Base-by-base conservation (phyloP, 345 rosid genomes). In the Hibiscus trionum region DNA sequence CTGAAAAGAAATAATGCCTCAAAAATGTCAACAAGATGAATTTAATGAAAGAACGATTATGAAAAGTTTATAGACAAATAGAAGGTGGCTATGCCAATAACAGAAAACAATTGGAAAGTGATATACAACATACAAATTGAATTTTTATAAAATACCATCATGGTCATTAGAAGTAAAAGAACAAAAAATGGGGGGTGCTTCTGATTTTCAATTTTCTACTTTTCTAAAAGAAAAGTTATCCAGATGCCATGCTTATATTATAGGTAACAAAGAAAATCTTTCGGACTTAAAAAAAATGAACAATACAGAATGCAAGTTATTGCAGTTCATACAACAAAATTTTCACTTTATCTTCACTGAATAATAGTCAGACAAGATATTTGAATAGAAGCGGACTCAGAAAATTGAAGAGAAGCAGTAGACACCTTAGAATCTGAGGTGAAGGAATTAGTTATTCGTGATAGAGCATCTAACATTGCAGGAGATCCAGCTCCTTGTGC, bases 401-500 rank as follows among this genome's bases (percentile, higher is more conserved):
- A 93, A 26, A 58, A 11, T 11, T 6, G 1, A 60, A 44, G 66
- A 39, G 4, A 39, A 21, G 46, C 24, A 72, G 70, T 73, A 31
- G 72, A 37, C 65, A 90, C 99, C 92, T 88, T 87, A 53, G 91
- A 70, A 85, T 87, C 90, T 69, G 91, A 75, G 78, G 80, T 75
- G 78, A 95, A 92, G 78, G 90, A 81, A 74, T 82, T 77, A 19
- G 98, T 92, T 80, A 90, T 87, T 68, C 88, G 88, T 76, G 98
- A 88, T 69, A 95, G 74, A 75, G 98, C 96, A 79, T 95, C 99
- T 49, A 92, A 71, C 99, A 92, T 90, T 77, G 77, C 97, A 76
- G 97, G 98, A 78, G 99, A 95, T 42, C 97, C 97, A 74, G 98
- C 99, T 75, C 97, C 99, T 81, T 95, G 97, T 19, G 98, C 98